These are phyloP conservation scores for Phytophthora rubi DNA, from an alignment of 352 stramenopile genomes.

Conservation along the genomic window DNA sequence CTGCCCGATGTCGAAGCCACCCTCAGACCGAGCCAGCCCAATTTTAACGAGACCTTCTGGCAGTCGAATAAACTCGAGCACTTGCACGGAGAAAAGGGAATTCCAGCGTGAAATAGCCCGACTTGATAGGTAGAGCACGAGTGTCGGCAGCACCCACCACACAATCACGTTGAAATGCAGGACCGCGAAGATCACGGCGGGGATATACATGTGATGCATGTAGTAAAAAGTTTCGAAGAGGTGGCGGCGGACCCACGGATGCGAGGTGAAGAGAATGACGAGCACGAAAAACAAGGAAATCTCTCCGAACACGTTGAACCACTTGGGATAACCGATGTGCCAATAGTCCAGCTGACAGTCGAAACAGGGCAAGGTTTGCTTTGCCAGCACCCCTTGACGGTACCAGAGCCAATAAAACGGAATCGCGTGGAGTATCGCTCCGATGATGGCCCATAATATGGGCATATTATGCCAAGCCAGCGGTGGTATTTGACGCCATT, in stretches of 20 bases:
- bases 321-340: slow-evolving; percentile 47
- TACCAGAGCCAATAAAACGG: slow-evolving; percentile 60
- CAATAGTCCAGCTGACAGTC: slow-evolving; percentile 55
- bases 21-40: slow-evolving; percentile 39
- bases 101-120: slow-evolving; percentile 56
- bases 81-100: slow-evolving; percentile 38
- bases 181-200: slow-evolving; percentile 52
- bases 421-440: slow-evolving; percentile 42
- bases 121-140: slow-evolving; percentile 61
- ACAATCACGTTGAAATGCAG: slow-evolving; percentile 60
- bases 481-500: slow-evolving; percentile 72
- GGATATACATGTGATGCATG: slow-evolving; percentile 62
- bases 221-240: slow-evolving; percentile 70
- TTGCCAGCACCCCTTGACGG: slow-evolving; percentile 37
- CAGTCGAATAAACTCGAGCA: slow-evolving; percentile 42
- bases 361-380: slow-evolving; percentile 57
- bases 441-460: slow-evolving; percentile 44
- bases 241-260: slow-evolving; percentile 55
- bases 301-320: slow-evolving; percentile 73
- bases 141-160: slow-evolving; percentile 56
- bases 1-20: slow-evolving; percentile 52
- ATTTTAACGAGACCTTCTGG: slow-evolving; percentile 55
- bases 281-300: slow-evolving; percentile 58
- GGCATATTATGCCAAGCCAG: slow-evolving; percentile 66
- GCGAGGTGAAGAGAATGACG: slow-evolving; percentile 42